A percentile compares a stretch with the other conserved stretches of the same genome.
phyloP scores from a whole-genome alignment of 305 asterid species.

The Stenogyne calaminthoides region DNA sequence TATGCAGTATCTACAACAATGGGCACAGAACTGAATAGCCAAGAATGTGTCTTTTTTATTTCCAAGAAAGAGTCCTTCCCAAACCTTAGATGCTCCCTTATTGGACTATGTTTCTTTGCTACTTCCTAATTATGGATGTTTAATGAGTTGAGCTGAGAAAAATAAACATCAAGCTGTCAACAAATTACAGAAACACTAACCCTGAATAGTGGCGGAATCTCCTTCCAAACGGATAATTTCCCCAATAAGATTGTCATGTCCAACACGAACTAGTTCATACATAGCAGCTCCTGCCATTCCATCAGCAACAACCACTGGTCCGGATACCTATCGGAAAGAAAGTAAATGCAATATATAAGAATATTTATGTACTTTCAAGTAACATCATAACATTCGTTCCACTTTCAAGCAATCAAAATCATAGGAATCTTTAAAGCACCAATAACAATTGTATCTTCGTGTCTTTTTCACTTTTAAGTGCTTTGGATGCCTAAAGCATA shows the following conservation, averaged over 20 bases:
- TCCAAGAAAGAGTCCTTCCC: background rate
- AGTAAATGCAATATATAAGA: background rate
- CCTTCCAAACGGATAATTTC: constrained; percentile 97
- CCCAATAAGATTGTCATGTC: constrained; percentile 93
- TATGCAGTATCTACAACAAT: background rate
- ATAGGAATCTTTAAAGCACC: background rate
- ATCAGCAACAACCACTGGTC: constrained; percentile 98
- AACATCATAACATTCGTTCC: background rate
- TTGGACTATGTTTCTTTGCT: background rate
- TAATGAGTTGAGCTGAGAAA: constrained; percentile 1
- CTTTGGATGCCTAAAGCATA: background rate
- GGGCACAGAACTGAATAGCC: background rate
- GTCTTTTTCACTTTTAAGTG: background rate
- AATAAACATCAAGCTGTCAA: background rate
- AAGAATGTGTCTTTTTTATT: background rate
- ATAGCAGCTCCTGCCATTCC: constrained; percentile 99
- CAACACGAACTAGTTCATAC: constrained; percentile 98
- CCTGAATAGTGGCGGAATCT: constrained; percentile 98
- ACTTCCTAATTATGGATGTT: background rate
- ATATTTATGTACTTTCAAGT: background rate
- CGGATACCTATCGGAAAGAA: constrained; percentile 65
- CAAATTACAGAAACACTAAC: constrained; percentile 34
- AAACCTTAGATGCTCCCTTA: background rate
- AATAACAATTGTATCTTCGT: background rate
- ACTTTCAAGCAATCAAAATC: background rate